Evolutionary conservation across 257 asterid species (phyloP), one percentile per base, ranked within the genome.

Genomic region (Scutellaria minor): DNA sequence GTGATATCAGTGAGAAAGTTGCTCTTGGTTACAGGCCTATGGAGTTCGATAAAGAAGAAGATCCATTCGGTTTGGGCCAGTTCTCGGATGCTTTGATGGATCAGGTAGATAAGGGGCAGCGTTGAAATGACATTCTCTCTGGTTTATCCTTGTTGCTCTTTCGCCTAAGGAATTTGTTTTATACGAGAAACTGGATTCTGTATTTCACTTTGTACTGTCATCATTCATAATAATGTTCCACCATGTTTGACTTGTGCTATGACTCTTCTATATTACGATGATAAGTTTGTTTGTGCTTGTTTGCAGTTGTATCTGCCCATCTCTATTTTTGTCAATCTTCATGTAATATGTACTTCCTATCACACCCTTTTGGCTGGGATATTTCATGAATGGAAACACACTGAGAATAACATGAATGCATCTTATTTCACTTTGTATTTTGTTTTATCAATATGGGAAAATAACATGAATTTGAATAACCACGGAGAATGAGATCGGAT

Each of bases 51-150:
- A 85, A 81, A 66, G 88, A 94, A 76, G 96, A 89, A 74, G 98
- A 94, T 88, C 98, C 96, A 7, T 94, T 91, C 40, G 97, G 97
- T 71, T 79, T 94, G 66, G 96, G 90, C 78, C 93, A 89, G 69
- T 91, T 91, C 84, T 85, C 88, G 82, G 88, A 90, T 0, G 85
- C 7, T 80, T 66, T 3, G 87, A 80, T 35, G 84, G 85, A 10
- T 83, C 87, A 0, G 74, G 85, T 47, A 73, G 89, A 66, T 14
- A 83, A 71, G 70, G 77, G 85, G 4, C 72, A 78, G 5, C 87
- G 89, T 59, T 85, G 75, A 85, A 60, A 46, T 64, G 10, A 44
- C 18, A 3, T n/a, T 57, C 39, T 27, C 55, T 60, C 27, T 40
- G 3, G 47, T 15, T 53, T 52, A 39, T 13, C 22, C 1, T 57